Percentiles rank a stretch among this genome's conserved stretches.
Evolutionary conservation across 257 asterid genomes (phyloP).

Genomic region (Solanum etuberosum): DNA sequence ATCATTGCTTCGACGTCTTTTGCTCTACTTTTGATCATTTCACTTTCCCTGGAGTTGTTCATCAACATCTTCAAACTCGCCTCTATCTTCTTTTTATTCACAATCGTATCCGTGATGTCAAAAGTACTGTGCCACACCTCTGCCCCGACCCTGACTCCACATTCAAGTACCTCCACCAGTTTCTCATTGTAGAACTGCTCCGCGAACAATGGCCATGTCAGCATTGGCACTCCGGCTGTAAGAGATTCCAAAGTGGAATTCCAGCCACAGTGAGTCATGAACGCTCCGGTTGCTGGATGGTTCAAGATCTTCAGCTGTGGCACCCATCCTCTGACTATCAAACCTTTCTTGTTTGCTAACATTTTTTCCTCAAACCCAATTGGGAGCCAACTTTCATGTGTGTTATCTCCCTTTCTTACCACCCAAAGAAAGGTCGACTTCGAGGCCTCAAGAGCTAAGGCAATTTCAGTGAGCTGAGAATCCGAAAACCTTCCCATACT

Average conservation of each 20-base stretch:
- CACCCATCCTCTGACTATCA: constrained; percentile 18
- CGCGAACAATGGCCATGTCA: constrained; percentile 19
- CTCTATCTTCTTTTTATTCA: background rate
- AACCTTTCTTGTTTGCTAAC: background rate
- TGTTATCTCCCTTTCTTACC: background rate
- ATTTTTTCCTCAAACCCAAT: constrained; percentile 9
- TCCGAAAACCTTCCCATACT: constrained; percentile 1
- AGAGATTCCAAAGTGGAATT: constrained; percentile 16
- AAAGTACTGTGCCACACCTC: background rate
- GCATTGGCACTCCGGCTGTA: constrained; percentile 13
- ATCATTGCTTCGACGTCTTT: background rate
- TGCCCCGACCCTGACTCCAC: constrained; percentile 9
- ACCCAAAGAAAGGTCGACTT: constrained; percentile 15
- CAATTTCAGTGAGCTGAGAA: constrained; percentile 15
- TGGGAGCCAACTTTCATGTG: background rate
- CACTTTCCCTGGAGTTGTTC: background rate
- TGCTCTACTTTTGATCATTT: constrained; percentile 2
- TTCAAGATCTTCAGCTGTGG: constrained; percentile 12
- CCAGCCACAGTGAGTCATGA: constrained; percentile 30
- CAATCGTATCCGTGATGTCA: background rate
- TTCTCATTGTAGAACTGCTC: constrained; percentile 26
- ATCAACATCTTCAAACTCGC: background rate
- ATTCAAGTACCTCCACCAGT: background rate
- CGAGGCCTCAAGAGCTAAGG: constrained; percentile 10
- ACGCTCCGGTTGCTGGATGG: constrained; percentile 12